These are phyloP conservation scores for Trichoderma erinaceum DNA, from an alignment of 495 filamentous ascomycete genomes.

Conservation along the genomic window DNA sequence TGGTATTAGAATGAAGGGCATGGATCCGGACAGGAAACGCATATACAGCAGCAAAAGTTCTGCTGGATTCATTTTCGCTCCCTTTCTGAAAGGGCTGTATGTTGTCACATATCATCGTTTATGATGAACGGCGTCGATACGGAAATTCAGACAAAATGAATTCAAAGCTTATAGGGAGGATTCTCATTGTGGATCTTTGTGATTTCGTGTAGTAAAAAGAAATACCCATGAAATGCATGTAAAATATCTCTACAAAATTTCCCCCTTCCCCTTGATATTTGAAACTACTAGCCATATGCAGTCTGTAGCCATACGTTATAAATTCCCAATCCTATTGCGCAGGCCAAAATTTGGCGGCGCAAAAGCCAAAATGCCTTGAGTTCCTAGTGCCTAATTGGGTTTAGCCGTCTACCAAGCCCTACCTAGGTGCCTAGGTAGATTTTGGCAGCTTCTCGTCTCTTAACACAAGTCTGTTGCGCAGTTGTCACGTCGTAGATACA, in stretches of 20 bases:
- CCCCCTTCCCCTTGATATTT: not conserved
- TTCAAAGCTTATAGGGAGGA: constrained; percentile 15
- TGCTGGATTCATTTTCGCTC: constrained; percentile 13
- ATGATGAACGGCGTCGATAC: constrained; percentile 17
- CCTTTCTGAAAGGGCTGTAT: constrained; percentile 20
- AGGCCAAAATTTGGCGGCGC: not conserved
- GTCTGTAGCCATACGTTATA: not conserved
- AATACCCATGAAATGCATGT: constrained; percentile 5
- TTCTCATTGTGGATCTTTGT: constrained; percentile 14
- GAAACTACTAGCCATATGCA: not conserved
- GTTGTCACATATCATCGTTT: constrained; percentile 17
- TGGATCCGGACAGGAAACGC: constrained; percentile 10
- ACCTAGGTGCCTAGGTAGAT: no score
- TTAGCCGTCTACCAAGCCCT: constrained; percentile 15
- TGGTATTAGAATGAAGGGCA: constrained; percentile 15
- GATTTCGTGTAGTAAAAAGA: constrained; percentile 10
- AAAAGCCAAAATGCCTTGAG: not conserved
- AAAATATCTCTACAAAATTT: constrained; percentile 3
- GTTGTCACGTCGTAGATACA: constrained; percentile 1
- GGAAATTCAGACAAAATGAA: constrained; percentile 19
- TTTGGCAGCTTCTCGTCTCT: constrained; percentile 12
- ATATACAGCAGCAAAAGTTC: constrained; percentile 13
- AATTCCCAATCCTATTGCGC: not conserved
- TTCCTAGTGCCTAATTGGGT: constrained; percentile 16
- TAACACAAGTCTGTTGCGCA: constrained; percentile 14